Evolutionary conservation across 495 filamentous ascomycete species (phyloP).

Genomic region (Talaromyces ruber): DNA sequence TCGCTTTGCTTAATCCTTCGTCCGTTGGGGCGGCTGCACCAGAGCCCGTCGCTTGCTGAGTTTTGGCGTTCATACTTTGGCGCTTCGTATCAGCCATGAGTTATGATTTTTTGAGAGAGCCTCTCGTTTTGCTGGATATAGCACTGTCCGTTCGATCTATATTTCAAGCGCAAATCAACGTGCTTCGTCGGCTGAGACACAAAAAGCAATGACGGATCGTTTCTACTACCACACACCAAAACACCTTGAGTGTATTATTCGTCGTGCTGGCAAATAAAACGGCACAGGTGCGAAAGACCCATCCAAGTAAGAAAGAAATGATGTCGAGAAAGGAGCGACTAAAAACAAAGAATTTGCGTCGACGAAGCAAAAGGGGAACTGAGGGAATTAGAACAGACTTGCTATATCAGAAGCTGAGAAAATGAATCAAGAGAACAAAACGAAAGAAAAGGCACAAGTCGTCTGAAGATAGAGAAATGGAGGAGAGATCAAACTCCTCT

Average conservation of each 20-base stretch:
- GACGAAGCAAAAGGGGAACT: neutral
- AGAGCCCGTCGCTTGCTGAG: slow-evolving; percentile 19
- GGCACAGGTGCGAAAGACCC: neutral
- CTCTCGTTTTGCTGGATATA: neutral
- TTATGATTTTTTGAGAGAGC: neutral
- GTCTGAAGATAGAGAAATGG: neutral
- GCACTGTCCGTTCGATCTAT: neutral
- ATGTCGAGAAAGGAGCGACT: slow-evolving; percentile 1
- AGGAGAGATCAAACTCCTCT: neutral
- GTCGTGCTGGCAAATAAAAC: neutral
- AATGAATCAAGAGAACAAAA: neutral
- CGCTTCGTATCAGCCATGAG: slow-evolving; percentile 38
- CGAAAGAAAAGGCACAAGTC: neutral
- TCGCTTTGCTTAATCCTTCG: slow-evolving; percentile 37
- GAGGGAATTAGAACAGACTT: neutral
- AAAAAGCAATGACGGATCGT: neutral
- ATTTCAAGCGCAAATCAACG: neutral
- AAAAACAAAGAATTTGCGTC: neutral
- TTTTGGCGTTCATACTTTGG: slow-evolving; percentile 33
- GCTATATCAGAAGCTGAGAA: neutral
- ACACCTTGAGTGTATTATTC: neutral
- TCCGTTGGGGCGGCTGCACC: slow-evolving; percentile 33
- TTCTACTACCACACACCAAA: neutral
- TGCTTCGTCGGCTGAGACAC: neutral
- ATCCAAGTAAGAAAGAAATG: neutral